A percentile compares a stretch with the other conserved stretches of the same genome.
phyloP scores from a whole-genome alignment of 805 yeast species.

The Diddensiella santjacobensis region DNA sequence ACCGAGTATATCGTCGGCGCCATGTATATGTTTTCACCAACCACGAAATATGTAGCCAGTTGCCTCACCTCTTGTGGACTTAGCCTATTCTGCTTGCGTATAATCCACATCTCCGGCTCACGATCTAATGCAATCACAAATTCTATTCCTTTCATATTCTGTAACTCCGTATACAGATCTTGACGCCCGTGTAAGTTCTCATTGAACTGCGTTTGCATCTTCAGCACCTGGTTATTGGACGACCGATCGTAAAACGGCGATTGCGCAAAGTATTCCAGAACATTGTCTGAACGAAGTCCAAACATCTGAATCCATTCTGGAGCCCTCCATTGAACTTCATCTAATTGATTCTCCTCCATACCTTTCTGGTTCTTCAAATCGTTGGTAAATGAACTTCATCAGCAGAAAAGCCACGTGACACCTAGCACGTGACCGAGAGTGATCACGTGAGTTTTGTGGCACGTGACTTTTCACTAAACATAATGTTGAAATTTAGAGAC shows the following conservation, averaged over 20 bases:
- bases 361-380: no score
- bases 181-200: conserved; percentile 40
- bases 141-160: conserved; percentile 81
- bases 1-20: conserved; percentile 75
- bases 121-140: conserved; percentile 68
- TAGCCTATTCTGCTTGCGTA: conserved; percentile 72
- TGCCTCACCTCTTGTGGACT: conserved; percentile 49
- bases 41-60: conserved; percentile 76
- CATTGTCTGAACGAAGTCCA: conserved; percentile 80
- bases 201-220: conserved; percentile 91
- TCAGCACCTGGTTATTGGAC: conserved; percentile 88
- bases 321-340: conserved; percentile 93
- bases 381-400: no score
- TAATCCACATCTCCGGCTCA: conserved; percentile 92
- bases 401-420: no score
- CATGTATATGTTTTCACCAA: conserved; percentile 90
- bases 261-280: conserved; percentile 86
- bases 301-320: conserved; percentile 95
- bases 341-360: conserved; percentile 41
- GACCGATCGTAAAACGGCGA: conserved; percentile 95
- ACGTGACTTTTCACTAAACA: no score
- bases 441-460: no score
- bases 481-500: no score
- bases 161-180: conserved; percentile 53
- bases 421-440: no score